Evolutionary conservation across 148 eudicot species (phyloP).

Genomic region (Fallopia convolvulus): DNA sequence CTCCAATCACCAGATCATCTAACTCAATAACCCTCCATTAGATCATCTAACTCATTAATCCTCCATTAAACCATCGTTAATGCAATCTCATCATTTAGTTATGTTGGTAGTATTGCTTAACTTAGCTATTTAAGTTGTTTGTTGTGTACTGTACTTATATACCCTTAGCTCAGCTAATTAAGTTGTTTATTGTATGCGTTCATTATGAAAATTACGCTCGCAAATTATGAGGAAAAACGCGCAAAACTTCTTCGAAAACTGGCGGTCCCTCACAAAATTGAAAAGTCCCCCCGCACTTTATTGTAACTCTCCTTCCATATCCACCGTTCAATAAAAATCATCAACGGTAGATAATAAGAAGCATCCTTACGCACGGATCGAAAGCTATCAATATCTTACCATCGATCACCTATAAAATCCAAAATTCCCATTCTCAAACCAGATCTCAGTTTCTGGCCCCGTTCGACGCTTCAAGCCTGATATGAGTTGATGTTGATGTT

Average conservation of each 20-base stretch:
- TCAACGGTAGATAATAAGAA: not conserved
- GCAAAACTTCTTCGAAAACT: not conserved
- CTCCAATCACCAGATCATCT: no score
- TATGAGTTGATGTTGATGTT: no score
- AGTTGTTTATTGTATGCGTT: no score
- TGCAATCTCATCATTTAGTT: no score
- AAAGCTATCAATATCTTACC: not conserved
- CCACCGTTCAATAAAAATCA: not conserved
- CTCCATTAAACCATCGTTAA: no score
- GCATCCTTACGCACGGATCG: not conserved
- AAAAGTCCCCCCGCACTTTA: not conserved
- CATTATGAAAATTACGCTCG: not conserved
- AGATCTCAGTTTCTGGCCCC: not conserved
- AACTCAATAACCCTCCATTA: no score
- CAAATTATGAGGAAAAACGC: not conserved
- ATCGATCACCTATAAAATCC: not conserved
- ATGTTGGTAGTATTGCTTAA: no score
- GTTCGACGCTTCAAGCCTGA: no score
- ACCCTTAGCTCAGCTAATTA: no score
- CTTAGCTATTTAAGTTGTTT: no score
- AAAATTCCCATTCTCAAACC: not conserved
- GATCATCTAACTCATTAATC: no score
- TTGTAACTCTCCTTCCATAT: not conserved
- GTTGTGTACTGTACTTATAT: no score
- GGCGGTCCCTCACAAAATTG: not conserved